Base-by-base conservation (phyloP, 2,329 filamentous ascomycete genomes). In the Fusarium foetens region DNA sequence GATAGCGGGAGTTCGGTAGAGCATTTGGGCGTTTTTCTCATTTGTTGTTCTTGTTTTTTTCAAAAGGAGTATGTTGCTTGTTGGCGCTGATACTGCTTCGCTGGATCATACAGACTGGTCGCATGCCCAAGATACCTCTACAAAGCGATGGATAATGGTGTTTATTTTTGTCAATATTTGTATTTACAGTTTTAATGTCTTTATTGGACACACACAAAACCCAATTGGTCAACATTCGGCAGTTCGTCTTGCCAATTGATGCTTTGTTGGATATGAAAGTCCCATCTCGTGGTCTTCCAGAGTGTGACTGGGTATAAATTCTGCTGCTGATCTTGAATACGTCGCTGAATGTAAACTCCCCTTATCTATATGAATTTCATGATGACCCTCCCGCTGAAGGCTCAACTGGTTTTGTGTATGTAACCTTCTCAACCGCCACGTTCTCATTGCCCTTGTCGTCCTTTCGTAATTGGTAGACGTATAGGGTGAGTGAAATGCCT, bases 401-500 rank as follows among this genome's bases (percentile, higher is more conserved):
- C 75, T 90, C 87, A 62, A 91, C 89, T 42, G 91, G 91, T 84
- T 94, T 95, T 76, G 93, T 93, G 81, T 93, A 95, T 55, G 93
- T 94, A 70, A 95, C 92, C 85, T 95, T 95, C 81, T 95, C 93
- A 45, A 95, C 93, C 21, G 91, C 92, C 49, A 95, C 93, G 66
- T 91, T 94, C 81, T 95, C 93, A 39, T 89, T 89, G 21, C 93
- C 93, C 74, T 93, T 91, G 63, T 89, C 90, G 76, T 94, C 92
- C 79, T 92, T 94, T 80, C 91, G 89, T 78, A 95, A 82, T 81
- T 95, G 93, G 80, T 98, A 98, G 58, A 98, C 95, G 81, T 98
- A 98, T 54, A 98, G 87, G 66, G 97, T 97, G 74, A 98, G 88
- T 21, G 97, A 97, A 80, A 98, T 97, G 36, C 95, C 95, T 89